phyloP scores from a whole-genome alignment of 2,329 filamentous ascomycete genomes.

The Cladophialophora yegresii region DNA sequence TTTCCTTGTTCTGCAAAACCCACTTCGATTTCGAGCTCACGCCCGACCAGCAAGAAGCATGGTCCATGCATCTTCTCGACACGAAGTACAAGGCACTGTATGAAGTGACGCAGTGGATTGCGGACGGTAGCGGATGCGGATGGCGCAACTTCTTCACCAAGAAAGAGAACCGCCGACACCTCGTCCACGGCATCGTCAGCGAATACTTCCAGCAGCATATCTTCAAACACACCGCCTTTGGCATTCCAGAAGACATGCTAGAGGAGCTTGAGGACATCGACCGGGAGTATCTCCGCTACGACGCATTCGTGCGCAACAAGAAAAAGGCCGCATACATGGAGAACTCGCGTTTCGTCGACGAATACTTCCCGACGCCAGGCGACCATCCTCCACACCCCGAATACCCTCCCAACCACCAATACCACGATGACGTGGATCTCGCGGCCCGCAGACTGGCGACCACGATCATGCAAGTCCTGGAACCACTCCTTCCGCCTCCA shows the following conservation, averaged over 20 bases:
- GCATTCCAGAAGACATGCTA: constrained; percentile 10
- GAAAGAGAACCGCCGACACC: constrained; percentile 21
- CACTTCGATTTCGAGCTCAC: constrained; percentile 30
- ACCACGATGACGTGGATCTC: constrained; percentile 6
- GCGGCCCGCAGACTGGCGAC: constrained; percentile 13
- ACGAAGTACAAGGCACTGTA: constrained; percentile 19
- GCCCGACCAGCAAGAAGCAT: constrained; percentile 16
- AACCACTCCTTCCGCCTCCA: constrained; percentile 21
- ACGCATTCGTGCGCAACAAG: constrained; percentile 32
- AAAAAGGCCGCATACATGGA: constrained; percentile 20
- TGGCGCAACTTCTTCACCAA: constrained; percentile 35
- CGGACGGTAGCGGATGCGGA: constrained; percentile 23
- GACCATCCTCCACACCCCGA: neutral
- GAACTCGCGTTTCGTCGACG: constrained; percentile 3
- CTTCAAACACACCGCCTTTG: constrained; percentile 33
- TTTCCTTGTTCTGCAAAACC: constrained; percentile 18
- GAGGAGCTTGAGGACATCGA: constrained; percentile 27
- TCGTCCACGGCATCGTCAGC: constrained; percentile 31
- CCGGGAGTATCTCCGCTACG: constrained; percentile 30
- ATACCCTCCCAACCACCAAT: constrained; percentile 1
- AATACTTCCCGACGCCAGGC: neutral
- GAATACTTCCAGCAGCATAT: constrained; percentile 31
- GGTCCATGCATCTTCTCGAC: constrained; percentile 27
- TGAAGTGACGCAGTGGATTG: constrained; percentile 22
- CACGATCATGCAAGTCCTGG: constrained; percentile 18